phyloP scores from a whole-genome alignment of 1,139 yeast genomes.

The Sugiyamaella xylanicola region DNA sequence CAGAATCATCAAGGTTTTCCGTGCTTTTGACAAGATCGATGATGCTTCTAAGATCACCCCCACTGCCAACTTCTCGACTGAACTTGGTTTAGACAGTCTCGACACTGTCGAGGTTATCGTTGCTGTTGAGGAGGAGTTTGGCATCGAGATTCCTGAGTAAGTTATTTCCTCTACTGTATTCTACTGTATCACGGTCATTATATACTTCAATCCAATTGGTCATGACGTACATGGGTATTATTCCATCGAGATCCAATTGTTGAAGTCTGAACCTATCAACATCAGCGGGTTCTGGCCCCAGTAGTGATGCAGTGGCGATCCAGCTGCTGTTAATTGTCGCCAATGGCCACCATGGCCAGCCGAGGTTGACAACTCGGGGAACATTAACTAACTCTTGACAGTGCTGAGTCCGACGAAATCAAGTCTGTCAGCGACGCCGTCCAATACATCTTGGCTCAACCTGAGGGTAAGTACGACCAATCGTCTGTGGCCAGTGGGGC shows the following conservation, averaged over 20 bases:
- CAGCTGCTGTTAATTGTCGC: not conserved
- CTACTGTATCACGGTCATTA: too few relatives aligned
- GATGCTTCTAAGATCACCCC: constrained; percentile 51
- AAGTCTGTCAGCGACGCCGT: constrained; percentile 83
- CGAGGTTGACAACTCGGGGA: too few relatives aligned
- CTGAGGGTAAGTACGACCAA: constrained; percentile 41
- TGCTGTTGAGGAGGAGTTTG: constrained; percentile 76
- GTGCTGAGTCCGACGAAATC: constrained; percentile 72
- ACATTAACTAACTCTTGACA: too few relatives aligned
- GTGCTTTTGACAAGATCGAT: constrained; percentile 65
- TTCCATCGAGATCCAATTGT: too few relatives aligned
- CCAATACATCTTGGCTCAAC: constrained; percentile 71
- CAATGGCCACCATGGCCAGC: too few relatives aligned
- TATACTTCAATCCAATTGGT: too few relatives aligned
- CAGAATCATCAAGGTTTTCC: constrained; percentile 76
- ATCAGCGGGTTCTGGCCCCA: too few relatives aligned
- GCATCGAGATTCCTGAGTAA: constrained; percentile 71
- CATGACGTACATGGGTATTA: too few relatives aligned
- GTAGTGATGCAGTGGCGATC: not conserved
- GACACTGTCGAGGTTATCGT: constrained; percentile 88
- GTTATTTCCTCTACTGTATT: constrained; percentile 17
- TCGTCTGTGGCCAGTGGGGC: not conserved
- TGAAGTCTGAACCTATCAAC: too few relatives aligned
- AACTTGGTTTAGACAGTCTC: constrained; percentile 82
- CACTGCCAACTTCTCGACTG: constrained; percentile 65